A percentile compares a stretch with the other conserved stretches of the same genome.
Evolutionary conservation across 1,139 yeast species (phyloP).

Genomic region (Hansenula lynferdii): DNA sequence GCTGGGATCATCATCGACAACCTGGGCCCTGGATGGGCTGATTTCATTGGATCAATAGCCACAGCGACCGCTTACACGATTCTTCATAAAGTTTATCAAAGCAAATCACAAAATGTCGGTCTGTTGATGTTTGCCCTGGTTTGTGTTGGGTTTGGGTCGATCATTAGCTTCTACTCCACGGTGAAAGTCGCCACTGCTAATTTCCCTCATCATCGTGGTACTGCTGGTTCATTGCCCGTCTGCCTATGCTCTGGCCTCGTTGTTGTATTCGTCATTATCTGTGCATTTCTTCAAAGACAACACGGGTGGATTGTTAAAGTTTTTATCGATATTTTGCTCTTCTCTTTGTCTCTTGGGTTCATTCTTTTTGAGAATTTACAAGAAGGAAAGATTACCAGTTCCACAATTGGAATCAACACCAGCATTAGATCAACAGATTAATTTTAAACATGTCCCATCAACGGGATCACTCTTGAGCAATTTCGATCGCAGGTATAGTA

Average conservation of each 20-base stretch:
- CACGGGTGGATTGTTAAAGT: conserved; percentile 34
- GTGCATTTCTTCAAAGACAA: conserved; percentile 39
- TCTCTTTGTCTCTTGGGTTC: conserved; percentile 26
- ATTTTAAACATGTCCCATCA: conserved; percentile 1
- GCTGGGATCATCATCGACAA: conserved; percentile 65
- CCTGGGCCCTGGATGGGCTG: conserved; percentile 49
- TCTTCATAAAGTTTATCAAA: conserved; percentile 31
- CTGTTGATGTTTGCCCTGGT: conserved; percentile 45
- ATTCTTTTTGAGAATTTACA: conserved; percentile 23
- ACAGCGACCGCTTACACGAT: conserved; percentile 36
- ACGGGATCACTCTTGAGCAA: conserved; percentile 3
- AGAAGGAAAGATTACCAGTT: conserved; percentile 5
- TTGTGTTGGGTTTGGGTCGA: conserved; percentile 60
- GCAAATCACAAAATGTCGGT: conserved; percentile 25
- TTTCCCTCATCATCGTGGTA: conserved; percentile 65
- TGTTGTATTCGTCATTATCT: conserved; percentile 34
- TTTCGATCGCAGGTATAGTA: conserved; percentile 14
- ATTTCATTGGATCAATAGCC: conserved; percentile 48
- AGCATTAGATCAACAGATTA: neutral
- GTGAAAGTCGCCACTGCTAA: conserved; percentile 66
- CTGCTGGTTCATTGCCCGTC: conserved; percentile 66
- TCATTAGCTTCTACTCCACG: conserved; percentile 58
- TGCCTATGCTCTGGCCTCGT: conserved; percentile 46
- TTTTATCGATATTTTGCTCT: conserved; percentile 27
- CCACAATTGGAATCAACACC: conserved; percentile 1